Conservation (phyloP, 441 rosid genomes). For the Adansonia grandidieri region DNA sequence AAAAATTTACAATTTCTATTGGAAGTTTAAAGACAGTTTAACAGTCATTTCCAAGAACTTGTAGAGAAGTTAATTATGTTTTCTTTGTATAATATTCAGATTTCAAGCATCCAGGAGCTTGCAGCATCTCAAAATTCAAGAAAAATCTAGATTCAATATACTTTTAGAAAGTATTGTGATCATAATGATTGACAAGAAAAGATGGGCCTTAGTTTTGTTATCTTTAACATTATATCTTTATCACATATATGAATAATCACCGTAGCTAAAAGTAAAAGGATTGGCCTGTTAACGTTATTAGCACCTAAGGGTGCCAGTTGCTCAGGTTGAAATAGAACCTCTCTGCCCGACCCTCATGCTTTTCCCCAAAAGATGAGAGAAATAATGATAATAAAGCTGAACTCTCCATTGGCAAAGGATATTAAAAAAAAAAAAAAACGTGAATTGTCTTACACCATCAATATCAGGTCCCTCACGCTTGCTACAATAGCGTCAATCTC, state of each 20-base stretch:
- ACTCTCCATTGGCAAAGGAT: neutral
- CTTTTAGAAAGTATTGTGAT: neutral
- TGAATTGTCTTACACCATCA: slow-evolving; percentile 76
- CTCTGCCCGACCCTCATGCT: neutral
- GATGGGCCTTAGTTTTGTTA: neutral
- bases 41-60: neutral
- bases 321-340: neutral
- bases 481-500: slow-evolving; percentile 98
- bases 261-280: slow-evolving; percentile 16
- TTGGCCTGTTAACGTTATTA: neutral
- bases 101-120: neutral
- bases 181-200: slow-evolving; percentile 2
- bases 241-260: neutral
- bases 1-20: neutral
- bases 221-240: neutral
- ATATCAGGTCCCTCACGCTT: slow-evolving; percentile 99
- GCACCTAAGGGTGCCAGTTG: slow-evolving; percentile 1
- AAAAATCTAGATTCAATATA: slow-evolving; percentile 13
- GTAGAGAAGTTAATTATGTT: neutral
- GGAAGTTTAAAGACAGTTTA: neutral
- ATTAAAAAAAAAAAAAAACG: neutral
- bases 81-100: neutral
- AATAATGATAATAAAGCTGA: slow-evolving; percentile 12
- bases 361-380: slow-evolving; percentile 13
- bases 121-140: slow-evolving; percentile 10